Evolutionary conservation across 257 asterid genomes (phyloP).

Genomic region (Linaria vulgaris): DNA sequence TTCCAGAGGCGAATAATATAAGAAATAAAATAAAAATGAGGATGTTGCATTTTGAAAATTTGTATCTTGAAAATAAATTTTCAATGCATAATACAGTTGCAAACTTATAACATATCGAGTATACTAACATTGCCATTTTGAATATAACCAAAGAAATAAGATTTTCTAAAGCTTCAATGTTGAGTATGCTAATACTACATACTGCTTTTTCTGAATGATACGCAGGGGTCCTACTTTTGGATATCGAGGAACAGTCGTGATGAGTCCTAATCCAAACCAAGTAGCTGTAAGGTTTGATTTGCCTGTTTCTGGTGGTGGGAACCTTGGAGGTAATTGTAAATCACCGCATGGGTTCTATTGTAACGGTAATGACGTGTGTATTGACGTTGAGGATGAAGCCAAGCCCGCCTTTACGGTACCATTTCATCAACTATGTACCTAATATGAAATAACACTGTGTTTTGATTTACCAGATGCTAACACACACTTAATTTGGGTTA

Average conservation of each 20-base stretch:
- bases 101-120: too few species aligned
- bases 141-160: neutral
- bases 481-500: slow-evolving; percentile 1
- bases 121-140: too few species aligned
- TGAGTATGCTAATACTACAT: neutral
- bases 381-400: slow-evolving; percentile 19
- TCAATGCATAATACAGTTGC: too few species aligned
- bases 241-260: slow-evolving; percentile 8
- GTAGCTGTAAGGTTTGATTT: slow-evolving; percentile 13
- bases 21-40: too few species aligned
- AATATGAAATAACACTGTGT: neutral
- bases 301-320: neutral
- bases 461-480: neutral
- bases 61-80: too few species aligned
- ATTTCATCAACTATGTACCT: neutral
- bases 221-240: slow-evolving; percentile 18
- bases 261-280: neutral
- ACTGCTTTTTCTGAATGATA: neutral
- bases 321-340: slow-evolving; percentile 8
- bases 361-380: slow-evolving; percentile 13
- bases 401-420: neutral
- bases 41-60: too few species aligned
- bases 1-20: neutral
- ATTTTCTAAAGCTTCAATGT: neutral
- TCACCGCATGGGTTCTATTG: neutral